Conservation (phyloP, 164 flowering plant genomes). For the Amborella trichopoda region DNA sequence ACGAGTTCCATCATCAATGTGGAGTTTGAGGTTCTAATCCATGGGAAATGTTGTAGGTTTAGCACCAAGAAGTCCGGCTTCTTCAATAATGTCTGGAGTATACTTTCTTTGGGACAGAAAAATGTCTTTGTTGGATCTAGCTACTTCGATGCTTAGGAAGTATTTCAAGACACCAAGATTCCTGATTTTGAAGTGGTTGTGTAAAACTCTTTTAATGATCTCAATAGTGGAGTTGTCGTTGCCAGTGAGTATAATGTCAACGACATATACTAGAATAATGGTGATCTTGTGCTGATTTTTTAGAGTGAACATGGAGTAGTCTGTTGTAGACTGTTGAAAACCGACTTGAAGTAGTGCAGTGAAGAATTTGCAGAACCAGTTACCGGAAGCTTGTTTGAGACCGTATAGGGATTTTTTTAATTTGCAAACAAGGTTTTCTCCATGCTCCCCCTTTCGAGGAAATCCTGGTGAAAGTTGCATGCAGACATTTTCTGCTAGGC, state of each 20-base stretch:
- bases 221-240: neutral
- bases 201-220: neutral
- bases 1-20: neutral
- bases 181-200: neutral
- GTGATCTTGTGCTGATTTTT: no score
- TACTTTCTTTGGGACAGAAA: neutral
- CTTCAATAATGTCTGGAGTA: neutral
- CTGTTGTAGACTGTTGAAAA: no score
- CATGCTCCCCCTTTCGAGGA: no score
- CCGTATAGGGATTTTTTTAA: no score
- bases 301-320: no score
- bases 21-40: neutral
- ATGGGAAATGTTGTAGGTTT: neutral
- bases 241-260: neutral
- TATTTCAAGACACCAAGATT: conserved; percentile 1
- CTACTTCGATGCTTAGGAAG: neutral
- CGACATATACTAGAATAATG: neutral
- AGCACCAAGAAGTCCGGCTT: neutral
- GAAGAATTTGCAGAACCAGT: no score
- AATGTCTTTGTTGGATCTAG: neutral
- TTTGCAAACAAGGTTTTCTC: no score
- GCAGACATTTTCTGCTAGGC: no score
- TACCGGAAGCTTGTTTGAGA: no score
- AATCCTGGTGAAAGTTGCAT: no score
- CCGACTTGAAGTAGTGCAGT: no score